Evolutionary conservation across 768 basidiomycete species (phyloP).

Genomic region (Tylopilus vinaceipallidus): DNA sequence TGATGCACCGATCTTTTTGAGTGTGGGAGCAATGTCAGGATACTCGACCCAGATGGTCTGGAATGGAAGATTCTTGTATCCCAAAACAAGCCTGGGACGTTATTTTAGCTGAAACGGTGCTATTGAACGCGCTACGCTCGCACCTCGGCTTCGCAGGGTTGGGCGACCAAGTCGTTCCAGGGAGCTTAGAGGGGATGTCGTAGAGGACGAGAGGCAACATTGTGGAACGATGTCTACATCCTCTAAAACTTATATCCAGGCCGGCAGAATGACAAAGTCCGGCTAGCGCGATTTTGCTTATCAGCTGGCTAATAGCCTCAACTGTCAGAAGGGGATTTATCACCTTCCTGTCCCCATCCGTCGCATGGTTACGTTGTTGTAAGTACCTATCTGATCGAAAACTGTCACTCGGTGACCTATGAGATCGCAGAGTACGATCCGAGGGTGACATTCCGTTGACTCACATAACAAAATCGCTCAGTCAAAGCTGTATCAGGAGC

Average conservation of each 20-base stretch:
- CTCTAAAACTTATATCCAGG: conserved; percentile 6
- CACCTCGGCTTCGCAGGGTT: conserved; percentile 41
- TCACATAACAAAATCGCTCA: no score
- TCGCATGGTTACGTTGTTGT: neutral
- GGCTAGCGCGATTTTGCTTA: no score
- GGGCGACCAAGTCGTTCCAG: conserved; percentile 34
- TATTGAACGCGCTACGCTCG: neutral
- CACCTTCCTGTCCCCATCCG: no score
- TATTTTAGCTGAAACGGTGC: neutral
- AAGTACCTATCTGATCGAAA: neutral
- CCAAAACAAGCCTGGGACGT: conserved; percentile 27
- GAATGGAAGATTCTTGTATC: conserved; percentile 34
- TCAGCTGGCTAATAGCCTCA: no score
- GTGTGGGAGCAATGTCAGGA: conserved; percentile 28
- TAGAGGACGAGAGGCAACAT: conserved; percentile 35
- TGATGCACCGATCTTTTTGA: conserved; percentile 27
- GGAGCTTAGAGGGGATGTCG: conserved; percentile 34
- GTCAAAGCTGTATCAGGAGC: no score
- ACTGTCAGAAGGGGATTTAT: neutral
- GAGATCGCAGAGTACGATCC: neutral
- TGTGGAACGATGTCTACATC: neutral
- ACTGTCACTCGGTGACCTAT: no score
- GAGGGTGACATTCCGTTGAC: neutral
- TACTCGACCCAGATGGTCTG: conserved; percentile 36
- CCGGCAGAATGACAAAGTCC: no score